Evolutionary conservation across 345 rosid species (phyloP).

Genomic region (Ceriops decandra): DNA sequence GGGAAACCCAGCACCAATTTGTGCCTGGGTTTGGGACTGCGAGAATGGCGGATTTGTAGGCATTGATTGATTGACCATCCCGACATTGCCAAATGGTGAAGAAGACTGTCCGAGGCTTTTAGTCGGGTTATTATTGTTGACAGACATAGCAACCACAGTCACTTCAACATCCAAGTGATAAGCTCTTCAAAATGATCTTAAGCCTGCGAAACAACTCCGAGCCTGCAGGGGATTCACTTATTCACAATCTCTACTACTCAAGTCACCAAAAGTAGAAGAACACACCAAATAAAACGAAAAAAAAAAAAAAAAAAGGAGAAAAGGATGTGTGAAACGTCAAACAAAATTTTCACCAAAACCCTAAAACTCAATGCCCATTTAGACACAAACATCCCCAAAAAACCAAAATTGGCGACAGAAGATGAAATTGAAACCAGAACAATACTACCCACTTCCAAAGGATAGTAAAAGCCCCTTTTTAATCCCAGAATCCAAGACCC

Average conservation of each 20-base stretch:
- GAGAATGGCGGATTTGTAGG: slow-evolving; percentile 53
- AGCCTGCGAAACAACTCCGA: slow-evolving; percentile 2
- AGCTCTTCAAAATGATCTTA: background rate
- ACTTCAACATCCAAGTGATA: background rate
- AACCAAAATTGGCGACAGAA: background rate
- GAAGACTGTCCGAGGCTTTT: slow-evolving; percentile 63
- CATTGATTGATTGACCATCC: slow-evolving; percentile 55
- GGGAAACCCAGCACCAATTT: slow-evolving; percentile 51
- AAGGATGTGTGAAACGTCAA: background rate
- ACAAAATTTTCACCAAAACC: background rate
- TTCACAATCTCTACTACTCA: slow-evolving; percentile 2
- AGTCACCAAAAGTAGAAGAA: background rate
- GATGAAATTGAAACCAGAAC: background rate
- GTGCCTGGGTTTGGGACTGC: slow-evolving; percentile 48
- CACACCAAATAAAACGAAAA: background rate
- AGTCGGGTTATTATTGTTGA: slow-evolving; percentile 40
- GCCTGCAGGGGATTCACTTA: background rate
- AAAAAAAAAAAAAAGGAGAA: too few relatives aligned
- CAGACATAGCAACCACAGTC: slow-evolving; percentile 38
- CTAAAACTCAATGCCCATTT: background rate
- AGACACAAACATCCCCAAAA: background rate
- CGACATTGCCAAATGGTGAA: slow-evolving; percentile 74
- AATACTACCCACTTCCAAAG: background rate
- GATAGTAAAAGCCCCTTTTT: background rate
- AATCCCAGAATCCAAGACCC: too few relatives aligned